A percentile compares a stretch with the other conserved stretches of the same genome.
phyloP scores from a whole-genome alignment of 2,329 filamentous ascomycete species.

The Alternaria sp. region DNA sequence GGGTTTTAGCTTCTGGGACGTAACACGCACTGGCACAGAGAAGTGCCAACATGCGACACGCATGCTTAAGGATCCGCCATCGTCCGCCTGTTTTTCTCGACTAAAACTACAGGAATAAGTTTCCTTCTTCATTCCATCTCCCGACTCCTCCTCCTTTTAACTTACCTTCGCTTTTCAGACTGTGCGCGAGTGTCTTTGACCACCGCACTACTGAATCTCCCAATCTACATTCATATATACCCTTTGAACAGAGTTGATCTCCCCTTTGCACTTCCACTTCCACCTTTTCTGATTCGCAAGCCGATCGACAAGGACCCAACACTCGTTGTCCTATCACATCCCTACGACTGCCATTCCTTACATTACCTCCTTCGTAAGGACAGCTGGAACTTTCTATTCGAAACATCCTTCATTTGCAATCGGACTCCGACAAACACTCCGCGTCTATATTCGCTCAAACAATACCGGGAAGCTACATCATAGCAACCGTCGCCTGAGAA shows the following conservation, averaged over 20 bases:
- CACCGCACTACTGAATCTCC: background rate
- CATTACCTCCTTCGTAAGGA: background rate
- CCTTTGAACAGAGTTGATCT: slow-evolving; percentile 15
- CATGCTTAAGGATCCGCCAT: slow-evolving; percentile 9
- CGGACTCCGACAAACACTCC: background rate
- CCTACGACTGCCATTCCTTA: background rate
- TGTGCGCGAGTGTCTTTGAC: background rate
- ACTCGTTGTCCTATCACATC: background rate
- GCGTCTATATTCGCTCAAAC: slow-evolving; percentile 1
- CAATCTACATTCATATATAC: background rate
- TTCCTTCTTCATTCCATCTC: slow-evolving; percentile 11
- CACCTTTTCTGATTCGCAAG: slow-evolving; percentile 8
- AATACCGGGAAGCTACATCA: background rate
- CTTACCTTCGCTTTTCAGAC: slow-evolving; percentile 19
- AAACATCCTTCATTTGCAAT: background rate
- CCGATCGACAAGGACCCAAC: slow-evolving; percentile 3
- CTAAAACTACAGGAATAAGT: background rate
- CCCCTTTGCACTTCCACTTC: slow-evolving; percentile 13
- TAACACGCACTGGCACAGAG: slow-evolving; percentile 22
- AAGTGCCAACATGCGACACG: slow-evolving; percentile 17
- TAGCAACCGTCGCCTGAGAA: background rate
- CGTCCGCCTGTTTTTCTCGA: background rate
- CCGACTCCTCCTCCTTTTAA: slow-evolving; percentile 3
- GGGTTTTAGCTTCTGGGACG: slow-evolving; percentile 18
- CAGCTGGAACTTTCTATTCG: background rate